phyloP scores from a whole-genome alignment of 1,284 basidiomycete genomes.

The Cryptococcus sp. region DNA sequence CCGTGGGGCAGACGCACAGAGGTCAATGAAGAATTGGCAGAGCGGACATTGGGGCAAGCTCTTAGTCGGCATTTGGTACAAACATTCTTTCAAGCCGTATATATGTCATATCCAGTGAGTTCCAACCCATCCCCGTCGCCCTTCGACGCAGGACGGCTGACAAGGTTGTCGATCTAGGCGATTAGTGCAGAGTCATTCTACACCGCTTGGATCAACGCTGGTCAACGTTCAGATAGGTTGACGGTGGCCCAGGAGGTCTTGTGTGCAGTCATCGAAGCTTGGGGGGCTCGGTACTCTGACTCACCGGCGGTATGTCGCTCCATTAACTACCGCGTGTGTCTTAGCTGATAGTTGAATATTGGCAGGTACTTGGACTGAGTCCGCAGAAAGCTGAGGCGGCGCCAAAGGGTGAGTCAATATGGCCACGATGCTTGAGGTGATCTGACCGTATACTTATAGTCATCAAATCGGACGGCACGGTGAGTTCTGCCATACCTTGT shows the following conservation, averaged over 20 bases:
- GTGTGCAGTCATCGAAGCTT: constrained; percentile 45
- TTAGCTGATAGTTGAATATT: not conserved
- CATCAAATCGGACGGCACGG: constrained; percentile 27
- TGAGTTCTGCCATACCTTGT: constrained; percentile 14
- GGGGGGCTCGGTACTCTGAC: constrained; percentile 46
- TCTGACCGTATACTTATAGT: constrained; percentile 16
- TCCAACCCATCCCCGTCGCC: not conserved
- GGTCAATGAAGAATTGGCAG: constrained; percentile 36
- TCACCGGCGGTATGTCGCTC: constrained; percentile 32
- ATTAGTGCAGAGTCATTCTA: constrained; percentile 44
- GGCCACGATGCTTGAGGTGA: not conserved
- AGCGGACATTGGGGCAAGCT: constrained; percentile 32
- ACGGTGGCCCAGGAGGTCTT: constrained; percentile 36
- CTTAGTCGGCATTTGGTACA: constrained; percentile 40
- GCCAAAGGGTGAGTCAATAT: constrained; percentile 28
- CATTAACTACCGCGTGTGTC: not conserved
- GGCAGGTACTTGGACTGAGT: constrained; percentile 31
- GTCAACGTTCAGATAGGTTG: constrained; percentile 39
- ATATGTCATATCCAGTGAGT: constrained; percentile 40
- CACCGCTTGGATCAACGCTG: constrained; percentile 39
- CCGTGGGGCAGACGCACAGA: constrained; percentile 30
- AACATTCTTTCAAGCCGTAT: constrained; percentile 40
- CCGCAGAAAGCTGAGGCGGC: constrained; percentile 17
- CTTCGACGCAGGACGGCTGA: not conserved
- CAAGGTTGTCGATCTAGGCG: constrained; percentile 14